Percentiles rank a stretch among this genome's conserved stretches.
phyloP scores from a whole-genome alignment of 1,284 basidiomycete species.

The Clitocybe nebularis region DNA sequence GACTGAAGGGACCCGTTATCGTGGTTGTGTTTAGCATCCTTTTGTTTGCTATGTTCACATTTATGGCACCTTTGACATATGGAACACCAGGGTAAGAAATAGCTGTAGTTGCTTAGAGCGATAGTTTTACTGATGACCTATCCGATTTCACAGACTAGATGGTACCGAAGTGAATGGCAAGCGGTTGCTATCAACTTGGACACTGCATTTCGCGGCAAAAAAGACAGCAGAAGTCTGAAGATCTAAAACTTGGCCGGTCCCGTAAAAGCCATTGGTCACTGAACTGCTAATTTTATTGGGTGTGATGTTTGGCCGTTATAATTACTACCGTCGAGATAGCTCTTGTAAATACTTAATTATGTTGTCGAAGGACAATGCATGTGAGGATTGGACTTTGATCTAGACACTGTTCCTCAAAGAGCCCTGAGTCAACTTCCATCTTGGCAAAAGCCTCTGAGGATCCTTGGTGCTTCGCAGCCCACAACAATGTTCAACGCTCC shows the following conservation, averaged over 20 bases:
- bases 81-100: conserved; percentile 79
- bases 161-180: conserved; percentile 72
- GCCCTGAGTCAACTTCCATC: not conserved
- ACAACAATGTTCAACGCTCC: conserved; percentile 75
- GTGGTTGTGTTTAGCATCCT: conserved; percentile 55
- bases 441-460: too few relatives aligned
- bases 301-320: not conserved
- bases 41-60: conserved; percentile 70
- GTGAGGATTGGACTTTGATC: not conserved
- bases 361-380: not conserved
- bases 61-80: conserved; percentile 86
- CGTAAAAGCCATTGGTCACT: not conserved
- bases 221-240: conserved; percentile 41
- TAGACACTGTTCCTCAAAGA: not conserved
- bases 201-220: conserved; percentile 81
- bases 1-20: conserved; percentile 63
- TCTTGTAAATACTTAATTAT: conserved; percentile 16
- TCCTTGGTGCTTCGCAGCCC: too few relatives aligned
- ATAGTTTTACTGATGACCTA: not conserved
- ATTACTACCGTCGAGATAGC: conserved; percentile 9
- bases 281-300: not conserved
- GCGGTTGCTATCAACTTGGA: conserved; percentile 74
- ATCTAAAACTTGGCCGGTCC: conserved; percentile 12
- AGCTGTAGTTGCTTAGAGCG: not conserved
- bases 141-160: conserved; percentile 48